Base-by-base conservation (phyloP, 176 grass and related monocot species). In the Pontederia crassipes region DNA sequence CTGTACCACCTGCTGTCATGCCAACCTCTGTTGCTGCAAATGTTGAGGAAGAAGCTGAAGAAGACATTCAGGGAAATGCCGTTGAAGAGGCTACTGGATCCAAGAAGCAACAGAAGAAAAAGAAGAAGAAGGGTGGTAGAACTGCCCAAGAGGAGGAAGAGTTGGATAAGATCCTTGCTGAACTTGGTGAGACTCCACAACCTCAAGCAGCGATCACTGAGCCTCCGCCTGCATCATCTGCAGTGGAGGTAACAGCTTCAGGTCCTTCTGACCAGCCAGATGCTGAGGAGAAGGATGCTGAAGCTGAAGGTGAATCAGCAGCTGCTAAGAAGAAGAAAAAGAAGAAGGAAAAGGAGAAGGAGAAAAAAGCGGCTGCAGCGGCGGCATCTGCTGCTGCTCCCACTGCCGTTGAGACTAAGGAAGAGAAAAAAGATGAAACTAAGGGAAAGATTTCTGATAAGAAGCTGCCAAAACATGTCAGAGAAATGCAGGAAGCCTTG, bases 301-400 rank as follows among this genome's bases (percentile, higher is more conserved):
- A 97, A 78, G 87, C 69, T 58, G 93, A 88, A 48, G 76, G 50
- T 13, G 87, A 87, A 69, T 68, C 52, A 5, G 83, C 81, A 56
- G 80, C 86, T 17, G 81, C 86, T 20, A 96, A 96, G 77, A 91
- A 88, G 76, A 96, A 90, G 63, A 96, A 96, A 62, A 96, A 96
- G 70, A 96, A 96, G 72, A 96, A 96, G 48, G 92, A 90, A 17
- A 96, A 90, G 61, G 91, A 90, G 73, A 91, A 96, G 75, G 83
- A 96, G 73, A 90, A 90, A 64, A 90, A 90, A 60, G 84, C 84
- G 9, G 86, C 86, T 26, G 74, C 86, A 8, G 85, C 80, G 51
- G 85, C 65, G 3, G 74, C 68, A 16, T 49, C 59, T 76, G 48
- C 61, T 59, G 16, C 55, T 2, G 75, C 67, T 52, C 74, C 75